phyloP scores from a whole-genome alignment of 1,139 yeast species.

The Eremothecium sinecaudum region DNA sequence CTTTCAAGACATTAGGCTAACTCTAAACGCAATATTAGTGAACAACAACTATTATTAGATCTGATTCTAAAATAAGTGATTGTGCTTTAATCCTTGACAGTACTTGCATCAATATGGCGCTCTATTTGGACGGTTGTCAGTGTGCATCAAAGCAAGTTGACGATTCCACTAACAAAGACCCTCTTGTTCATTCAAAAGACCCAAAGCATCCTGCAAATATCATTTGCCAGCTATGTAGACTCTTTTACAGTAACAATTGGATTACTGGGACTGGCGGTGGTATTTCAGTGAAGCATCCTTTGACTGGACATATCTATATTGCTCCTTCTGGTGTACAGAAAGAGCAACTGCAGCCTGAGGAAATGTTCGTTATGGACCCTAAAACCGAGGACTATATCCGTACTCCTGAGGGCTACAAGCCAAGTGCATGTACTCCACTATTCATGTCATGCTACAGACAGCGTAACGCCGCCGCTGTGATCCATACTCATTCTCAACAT shows the following conservation, averaged over 20 bases:
- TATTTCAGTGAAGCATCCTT: slow-evolving; percentile 61
- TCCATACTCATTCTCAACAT: slow-evolving; percentile 85
- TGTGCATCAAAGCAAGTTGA: background rate
- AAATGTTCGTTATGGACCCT: slow-evolving; percentile 68
- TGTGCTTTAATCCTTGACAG: no score
- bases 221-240: slow-evolving; percentile 71
- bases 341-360: slow-evolving; percentile 73
- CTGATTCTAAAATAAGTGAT: no score
- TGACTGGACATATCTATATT: slow-evolving; percentile 48
- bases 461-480: slow-evolving; percentile 83
- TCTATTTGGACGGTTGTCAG: background rate
- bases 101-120: no score
- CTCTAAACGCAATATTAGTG: no score
- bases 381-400: slow-evolving; percentile 47
- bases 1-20: no score
- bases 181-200: slow-evolving; percentile 39
- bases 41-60: no score
- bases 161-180: slow-evolving; percentile 5
- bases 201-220: slow-evolving; percentile 75
- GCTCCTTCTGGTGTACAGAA: slow-evolving; percentile 97
- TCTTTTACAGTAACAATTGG: slow-evolving; percentile 78
- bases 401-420: slow-evolving; percentile 60
- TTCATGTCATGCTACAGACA: slow-evolving; percentile 66
- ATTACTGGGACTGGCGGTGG: slow-evolving; percentile 97
- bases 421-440: slow-evolving; percentile 88